Conservation (phyloP, 306 rosid species). For the Malus asiatica region DNA sequence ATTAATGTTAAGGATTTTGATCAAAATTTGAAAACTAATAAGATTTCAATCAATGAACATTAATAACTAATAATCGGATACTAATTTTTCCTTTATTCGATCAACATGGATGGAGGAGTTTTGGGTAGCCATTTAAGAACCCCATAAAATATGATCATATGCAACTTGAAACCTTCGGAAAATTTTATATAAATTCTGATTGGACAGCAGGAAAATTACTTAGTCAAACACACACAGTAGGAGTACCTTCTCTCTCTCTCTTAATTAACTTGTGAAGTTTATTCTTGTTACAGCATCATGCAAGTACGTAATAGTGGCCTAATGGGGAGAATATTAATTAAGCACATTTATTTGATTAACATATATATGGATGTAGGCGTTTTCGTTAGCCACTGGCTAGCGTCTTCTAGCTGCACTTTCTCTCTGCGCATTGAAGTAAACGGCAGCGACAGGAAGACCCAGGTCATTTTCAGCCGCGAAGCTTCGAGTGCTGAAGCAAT, state of each 20-base stretch:
- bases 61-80: no score
- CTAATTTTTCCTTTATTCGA: no score
- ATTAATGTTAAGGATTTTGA: no score
- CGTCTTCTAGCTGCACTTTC: constrained; percentile 70
- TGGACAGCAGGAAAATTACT: neutral
- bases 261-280: neutral
- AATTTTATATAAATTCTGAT: neutral
- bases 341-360: neutral
- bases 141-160: neutral
- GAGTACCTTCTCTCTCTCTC: neutral
- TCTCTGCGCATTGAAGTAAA: constrained; percentile 75
- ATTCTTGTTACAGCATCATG: neutral
- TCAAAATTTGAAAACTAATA: no score
- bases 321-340: neutral
- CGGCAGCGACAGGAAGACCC: constrained; percentile 82
- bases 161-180: neutral
- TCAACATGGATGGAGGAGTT: no score
- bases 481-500: constrained; percentile 54
- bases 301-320: neutral
- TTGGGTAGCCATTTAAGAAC: neutral
- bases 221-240: neutral
- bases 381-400: constrained; percentile 9
- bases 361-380: neutral
- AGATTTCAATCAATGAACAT: no score
- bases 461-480: constrained; percentile 59